Percentiles rank a stretch among this genome's conserved stretches.
These are phyloP conservation scores for Sporisorium graminicola DNA, from an alignment of 1,284 basidiomycete species.

Conservation along the genomic window DNA sequence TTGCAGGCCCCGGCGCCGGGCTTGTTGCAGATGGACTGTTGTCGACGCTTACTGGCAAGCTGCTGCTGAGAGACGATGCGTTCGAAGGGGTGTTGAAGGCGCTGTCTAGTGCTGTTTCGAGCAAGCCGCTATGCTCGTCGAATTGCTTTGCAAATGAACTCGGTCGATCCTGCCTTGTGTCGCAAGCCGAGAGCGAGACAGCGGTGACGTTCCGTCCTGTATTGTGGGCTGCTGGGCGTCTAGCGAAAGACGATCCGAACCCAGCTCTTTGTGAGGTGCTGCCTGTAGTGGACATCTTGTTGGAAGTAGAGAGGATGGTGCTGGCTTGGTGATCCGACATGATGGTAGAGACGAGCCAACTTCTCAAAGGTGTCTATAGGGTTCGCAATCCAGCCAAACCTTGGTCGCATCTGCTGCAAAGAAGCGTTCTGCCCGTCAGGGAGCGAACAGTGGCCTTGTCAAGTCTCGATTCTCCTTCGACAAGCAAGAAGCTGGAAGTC, in stretches of 20 bases:
- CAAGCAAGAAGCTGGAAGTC: no score
- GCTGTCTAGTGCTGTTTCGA: not conserved
- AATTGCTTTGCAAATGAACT: not conserved
- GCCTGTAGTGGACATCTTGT: not conserved
- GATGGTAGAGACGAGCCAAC: not conserved
- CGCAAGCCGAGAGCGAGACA: not conserved
- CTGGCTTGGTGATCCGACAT: not conserved
- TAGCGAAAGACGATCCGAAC: slow-evolving; percentile 1
- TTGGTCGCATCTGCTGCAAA: no score
- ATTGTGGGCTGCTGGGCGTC: not conserved
- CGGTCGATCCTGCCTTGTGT: not conserved
- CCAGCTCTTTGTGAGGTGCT: not conserved
- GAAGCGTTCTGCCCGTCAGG: no score
- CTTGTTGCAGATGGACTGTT: not conserved
- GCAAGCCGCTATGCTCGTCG: not conserved
- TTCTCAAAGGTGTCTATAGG: no score
- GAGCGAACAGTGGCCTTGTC: no score
- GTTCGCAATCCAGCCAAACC: no score
- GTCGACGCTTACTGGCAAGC: not conserved
- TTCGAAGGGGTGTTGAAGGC: not conserved
- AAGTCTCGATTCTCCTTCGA: no score
- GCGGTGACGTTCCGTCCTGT: not conserved
- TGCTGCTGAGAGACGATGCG: not conserved
- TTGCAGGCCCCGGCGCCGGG: not conserved
- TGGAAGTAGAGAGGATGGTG: not conserved